Percentiles rank a stretch among this genome's conserved stretches.
These are phyloP conservation scores for Cercospora brassicicola DNA, from an alignment of 2,329 filamentous ascomycete genomes.

Conservation along the genomic window DNA sequence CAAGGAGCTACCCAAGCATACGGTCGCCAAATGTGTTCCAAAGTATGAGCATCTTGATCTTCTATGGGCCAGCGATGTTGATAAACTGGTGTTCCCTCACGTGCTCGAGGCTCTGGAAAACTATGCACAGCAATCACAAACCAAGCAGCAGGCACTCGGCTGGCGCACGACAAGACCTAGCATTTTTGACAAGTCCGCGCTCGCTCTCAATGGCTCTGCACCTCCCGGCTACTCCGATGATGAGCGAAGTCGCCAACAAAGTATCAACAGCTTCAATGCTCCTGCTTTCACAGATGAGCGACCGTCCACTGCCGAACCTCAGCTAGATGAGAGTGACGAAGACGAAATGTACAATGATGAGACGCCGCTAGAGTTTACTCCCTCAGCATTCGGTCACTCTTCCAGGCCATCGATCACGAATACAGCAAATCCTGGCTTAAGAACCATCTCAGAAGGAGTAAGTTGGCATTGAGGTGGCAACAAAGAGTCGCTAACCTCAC, in stretches of 20 bases:
- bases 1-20: conserved; percentile 79
- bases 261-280: conserved; percentile 19
- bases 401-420: conserved; percentile 15
- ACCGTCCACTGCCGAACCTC: conserved; percentile 28
- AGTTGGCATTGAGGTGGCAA: conserved; percentile 2
- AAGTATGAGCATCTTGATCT: conserved; percentile 98
- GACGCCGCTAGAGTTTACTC: conserved; percentile 17
- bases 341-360: conserved; percentile 29
- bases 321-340: conserved; percentile 34
- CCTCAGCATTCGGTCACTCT: conserved; percentile 24
- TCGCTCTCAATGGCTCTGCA: conserved; percentile 26
- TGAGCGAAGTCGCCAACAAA: conserved; percentile 23
- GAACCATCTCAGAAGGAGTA: conserved; percentile 19
- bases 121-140: conserved; percentile 46
- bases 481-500: conserved; percentile 26
- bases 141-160: conserved; percentile 28
- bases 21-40: conserved; percentile 79
- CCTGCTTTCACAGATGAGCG: conserved; percentile 27
- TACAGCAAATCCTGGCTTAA: conserved; percentile 15
- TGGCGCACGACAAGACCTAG: conserved; percentile 26
- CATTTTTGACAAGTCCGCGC: conserved; percentile 26
- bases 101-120: conserved; percentile 85
- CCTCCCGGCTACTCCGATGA: conserved; percentile 36
- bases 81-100: conserved; percentile 81
- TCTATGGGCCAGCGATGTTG: conserved; percentile 85